These are phyloP conservation scores for Myxozyma vanderwaltii DNA, from an alignment of 805 yeast species.

Conservation along the genomic window DNA sequence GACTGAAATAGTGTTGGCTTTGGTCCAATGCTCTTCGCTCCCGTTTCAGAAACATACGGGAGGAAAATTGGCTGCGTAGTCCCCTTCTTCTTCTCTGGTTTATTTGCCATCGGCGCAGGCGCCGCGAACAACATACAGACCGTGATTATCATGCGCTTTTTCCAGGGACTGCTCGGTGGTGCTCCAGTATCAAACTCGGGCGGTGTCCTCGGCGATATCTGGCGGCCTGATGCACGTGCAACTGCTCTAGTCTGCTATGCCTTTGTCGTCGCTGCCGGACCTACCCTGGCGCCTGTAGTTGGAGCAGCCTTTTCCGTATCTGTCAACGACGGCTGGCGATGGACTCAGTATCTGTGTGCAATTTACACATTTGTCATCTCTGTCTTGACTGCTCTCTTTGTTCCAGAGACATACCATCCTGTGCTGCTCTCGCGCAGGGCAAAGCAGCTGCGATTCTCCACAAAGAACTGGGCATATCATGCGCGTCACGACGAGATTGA, in stretches of 20 bases:
- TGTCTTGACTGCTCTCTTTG: conserved; percentile 46
- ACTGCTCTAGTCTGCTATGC: conserved; percentile 54
- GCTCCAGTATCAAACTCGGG: conserved; percentile 85
- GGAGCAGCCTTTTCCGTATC: conserved; percentile 71
- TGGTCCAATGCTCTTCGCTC: conserved; percentile 83
- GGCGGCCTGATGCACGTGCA: conserved; percentile 55
- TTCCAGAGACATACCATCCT: conserved; percentile 53
- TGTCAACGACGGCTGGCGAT: conserved; percentile 57
- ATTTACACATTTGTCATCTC: conserved; percentile 62
- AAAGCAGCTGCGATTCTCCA: conserved; percentile 59
- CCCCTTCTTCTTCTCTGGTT: conserved; percentile 43
- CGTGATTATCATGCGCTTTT: conserved; percentile 69
- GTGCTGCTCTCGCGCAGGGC: conserved; percentile 49
- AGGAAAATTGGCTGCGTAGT: conserved; percentile 62
- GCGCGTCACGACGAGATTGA: conserved; percentile 91
- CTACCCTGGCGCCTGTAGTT: conserved; percentile 52
- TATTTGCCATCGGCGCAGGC: conserved; percentile 34
- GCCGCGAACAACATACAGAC: conserved; percentile 55
- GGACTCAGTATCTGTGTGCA: conserved; percentile 82
- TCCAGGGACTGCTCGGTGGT: conserved; percentile 74
- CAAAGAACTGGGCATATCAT: conserved; percentile 83
- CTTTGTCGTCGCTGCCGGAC: conserved; percentile 51
- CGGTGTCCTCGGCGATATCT: conserved; percentile 72
- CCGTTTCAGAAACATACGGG: conserved; percentile 73
- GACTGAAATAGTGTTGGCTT: conserved; percentile 53